Evolutionary conservation across 2,329 filamentous ascomycete genomes (phyloP), one percentile per base, ranked within the genome.

Genomic region (Sclerotinia minor): DNA sequence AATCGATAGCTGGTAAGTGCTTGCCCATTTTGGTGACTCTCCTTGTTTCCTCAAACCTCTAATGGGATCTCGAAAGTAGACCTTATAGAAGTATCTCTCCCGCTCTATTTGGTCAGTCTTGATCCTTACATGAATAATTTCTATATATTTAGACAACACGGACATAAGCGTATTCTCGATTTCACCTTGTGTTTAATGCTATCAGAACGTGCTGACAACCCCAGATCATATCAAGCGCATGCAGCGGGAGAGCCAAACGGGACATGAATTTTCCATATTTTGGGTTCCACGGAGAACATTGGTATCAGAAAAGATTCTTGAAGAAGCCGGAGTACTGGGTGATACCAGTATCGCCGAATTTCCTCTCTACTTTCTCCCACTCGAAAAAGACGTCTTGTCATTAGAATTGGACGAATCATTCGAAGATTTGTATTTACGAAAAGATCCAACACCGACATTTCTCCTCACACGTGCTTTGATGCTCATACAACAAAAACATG

Each of bases 181-280:
- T 71, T 66, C 67, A 74, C 26, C 19, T 69, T 78, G 74, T 77
- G 76, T 75, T 76, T 76, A 69, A 79, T 81, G 82, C 83, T 83
- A 81, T 84, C 81, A 86, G 82, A 75, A 78, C 78, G 78, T 82
- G 82, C 87, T 90, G 79, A 90, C 84, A 84, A 66, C 55, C 75
- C 64, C 76, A 97, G 94, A 92, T 73, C 93, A 98, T 82, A 93
- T 98, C 74, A 94, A 94, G 78, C 89, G 92, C 69, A 83, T 98
- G 68, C 92, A 94, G 75, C 90, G 90, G 76, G 92, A 95, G 79
- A 94, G 91, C 77, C 90, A 92, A 75, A 92, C 89, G 58, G 92
- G 93, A 73, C 95, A 99, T 85, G 94, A 99, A 75, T 97, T 98
- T 77, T 94, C 94, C 71, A 90, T 99, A 74, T 94, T 97, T 77